phyloP scores from a whole-genome alignment of 2,329 filamentous ascomycete genomes.

The Penicillium concentricum region DNA sequence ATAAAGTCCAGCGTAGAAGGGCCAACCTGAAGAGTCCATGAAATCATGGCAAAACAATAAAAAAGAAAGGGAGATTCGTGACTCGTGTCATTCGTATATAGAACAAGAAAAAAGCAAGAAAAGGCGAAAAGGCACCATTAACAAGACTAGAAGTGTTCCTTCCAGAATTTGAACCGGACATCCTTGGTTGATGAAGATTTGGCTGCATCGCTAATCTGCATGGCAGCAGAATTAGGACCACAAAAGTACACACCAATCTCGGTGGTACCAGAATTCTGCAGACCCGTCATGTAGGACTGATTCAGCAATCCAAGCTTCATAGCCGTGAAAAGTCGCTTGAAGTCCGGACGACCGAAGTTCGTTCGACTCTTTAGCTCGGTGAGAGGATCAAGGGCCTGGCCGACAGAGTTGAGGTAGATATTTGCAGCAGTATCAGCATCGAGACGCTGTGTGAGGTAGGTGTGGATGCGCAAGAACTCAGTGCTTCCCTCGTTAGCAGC shows the following conservation, averaged over 20 bases:
- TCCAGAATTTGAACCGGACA: slow-evolving; percentile 97
- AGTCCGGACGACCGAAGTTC: slow-evolving; percentile 93
- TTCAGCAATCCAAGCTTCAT: slow-evolving; percentile 89
- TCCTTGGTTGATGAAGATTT: slow-evolving; percentile 70
- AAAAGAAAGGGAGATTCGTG: slow-evolving; percentile 19
- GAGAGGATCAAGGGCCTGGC: slow-evolving; percentile 80
- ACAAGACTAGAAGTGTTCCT: slow-evolving; percentile 68
- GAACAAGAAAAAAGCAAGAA: background rate
- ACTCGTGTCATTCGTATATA: slow-evolving; percentile 22
- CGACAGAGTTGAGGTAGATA: slow-evolving; percentile 94
- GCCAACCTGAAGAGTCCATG: background rate
- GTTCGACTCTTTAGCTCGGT: slow-evolving; percentile 88
- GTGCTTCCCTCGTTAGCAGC: slow-evolving; percentile 54
- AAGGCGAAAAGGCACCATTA: background rate
- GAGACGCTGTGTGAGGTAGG: slow-evolving; percentile 90
- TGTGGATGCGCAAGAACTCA: slow-evolving; percentile 97
- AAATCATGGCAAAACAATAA: slow-evolving; percentile 1
- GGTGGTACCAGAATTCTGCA: slow-evolving; percentile 73
- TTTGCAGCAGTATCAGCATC: slow-evolving; percentile 93
- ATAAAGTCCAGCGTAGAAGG: slow-evolving; percentile 3
- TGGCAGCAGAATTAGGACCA: slow-evolving; percentile 76
- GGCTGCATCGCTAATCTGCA: slow-evolving; percentile 80
- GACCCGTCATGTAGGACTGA: slow-evolving; percentile 77
- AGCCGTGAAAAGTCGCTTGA: slow-evolving; percentile 71
- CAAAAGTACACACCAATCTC: slow-evolving; percentile 98